Conservation (phyloP, 2,329 filamentous ascomycete species). For the Fusarium sp. region DNA sequence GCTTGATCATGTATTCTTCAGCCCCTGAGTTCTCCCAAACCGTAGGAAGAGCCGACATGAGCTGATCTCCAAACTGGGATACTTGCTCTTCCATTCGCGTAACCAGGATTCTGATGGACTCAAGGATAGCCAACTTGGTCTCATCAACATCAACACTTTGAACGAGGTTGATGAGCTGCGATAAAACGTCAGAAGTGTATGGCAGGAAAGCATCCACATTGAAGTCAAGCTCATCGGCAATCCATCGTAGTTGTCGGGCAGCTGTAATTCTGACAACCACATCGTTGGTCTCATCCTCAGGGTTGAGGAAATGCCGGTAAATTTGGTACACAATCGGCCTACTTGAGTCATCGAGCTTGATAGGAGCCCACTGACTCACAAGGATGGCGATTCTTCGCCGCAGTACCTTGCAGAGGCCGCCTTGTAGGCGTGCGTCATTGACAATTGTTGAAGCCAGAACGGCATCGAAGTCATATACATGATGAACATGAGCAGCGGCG, state of each 20-base stretch:
- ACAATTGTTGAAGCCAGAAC: conserved; percentile 81
- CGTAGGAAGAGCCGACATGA: conserved; percentile 80
- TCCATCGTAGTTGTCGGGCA: conserved; percentile 80
- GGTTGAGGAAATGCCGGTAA: conserved; percentile 85
- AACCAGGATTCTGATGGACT: conserved; percentile 84
- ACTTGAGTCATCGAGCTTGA: conserved; percentile 75
- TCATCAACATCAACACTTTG: conserved; percentile 83
- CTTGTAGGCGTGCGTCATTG: conserved; percentile 75
- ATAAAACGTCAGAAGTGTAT: conserved; percentile 77
- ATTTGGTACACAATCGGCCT: conserved; percentile 85
- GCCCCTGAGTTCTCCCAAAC: conserved; percentile 84
- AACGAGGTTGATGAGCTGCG: conserved; percentile 79
- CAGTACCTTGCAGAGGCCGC: conserved; percentile 77
- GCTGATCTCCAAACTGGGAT: conserved; percentile 75
- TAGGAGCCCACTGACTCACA: conserved; percentile 86
- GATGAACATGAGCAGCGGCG: conserved; percentile 77
- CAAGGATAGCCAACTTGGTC: conserved; percentile 88
- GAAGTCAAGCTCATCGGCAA: conserved; percentile 89
- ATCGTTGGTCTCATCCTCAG: conserved; percentile 82
- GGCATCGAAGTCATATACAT: conserved; percentile 82
- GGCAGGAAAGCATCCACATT: conserved; percentile 77
- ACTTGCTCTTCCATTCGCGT: conserved; percentile 81
- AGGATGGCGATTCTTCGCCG: conserved; percentile 89
- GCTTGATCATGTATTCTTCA: conserved; percentile 92
- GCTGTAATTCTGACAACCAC: conserved; percentile 92